phyloP scores from a whole-genome alignment of 208 protist species.

The Wallacemonas collosoma region DNA sequence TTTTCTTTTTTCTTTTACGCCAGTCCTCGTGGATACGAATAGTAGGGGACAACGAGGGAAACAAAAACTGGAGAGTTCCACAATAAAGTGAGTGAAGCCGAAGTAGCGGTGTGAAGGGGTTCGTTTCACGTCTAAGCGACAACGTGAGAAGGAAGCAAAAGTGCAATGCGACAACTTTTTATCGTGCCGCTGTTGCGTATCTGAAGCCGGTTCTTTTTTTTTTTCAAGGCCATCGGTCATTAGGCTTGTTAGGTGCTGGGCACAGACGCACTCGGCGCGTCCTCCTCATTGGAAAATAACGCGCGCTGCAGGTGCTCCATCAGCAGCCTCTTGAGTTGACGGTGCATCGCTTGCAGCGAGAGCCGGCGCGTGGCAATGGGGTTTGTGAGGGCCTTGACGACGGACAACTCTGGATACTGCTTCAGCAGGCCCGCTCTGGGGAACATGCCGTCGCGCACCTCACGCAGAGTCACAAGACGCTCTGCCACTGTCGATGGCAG shows the following conservation, averaged over 20 bases:
- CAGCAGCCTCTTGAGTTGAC: slow-evolving; percentile 5
- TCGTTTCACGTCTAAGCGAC: no score
- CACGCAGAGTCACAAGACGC: slow-evolving; percentile 53
- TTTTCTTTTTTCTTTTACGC: no score
- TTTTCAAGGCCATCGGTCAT: no score
- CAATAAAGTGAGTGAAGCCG: no score
- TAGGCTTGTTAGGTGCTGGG: neutral
- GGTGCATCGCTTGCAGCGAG: slow-evolving; percentile 19
- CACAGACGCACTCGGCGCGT: neutral
- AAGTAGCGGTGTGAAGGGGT: no score
- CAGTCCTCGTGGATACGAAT: no score
- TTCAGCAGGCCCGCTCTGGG: slow-evolving; percentile 24
- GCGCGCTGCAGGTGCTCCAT: slow-evolving; percentile 3
- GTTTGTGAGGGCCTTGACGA: slow-evolving; percentile 47
- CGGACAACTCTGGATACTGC: slow-evolving; percentile 64
- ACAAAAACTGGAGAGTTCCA: no score
- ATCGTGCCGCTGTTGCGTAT: no score
- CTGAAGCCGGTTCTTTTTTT: no score
- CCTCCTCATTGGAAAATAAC: neutral
- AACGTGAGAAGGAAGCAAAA: no score
- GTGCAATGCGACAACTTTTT: no score
- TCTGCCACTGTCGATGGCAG: slow-evolving; percentile 74
- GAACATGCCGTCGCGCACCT: slow-evolving; percentile 63
- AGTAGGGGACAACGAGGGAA: no score
- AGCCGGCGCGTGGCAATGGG: slow-evolving; percentile 27